A percentile compares a stretch with the other conserved stretches of the same genome.
Evolutionary conservation across 345 rosid species (phyloP).

Genomic region (Leavenworthia alabamica): DNA sequence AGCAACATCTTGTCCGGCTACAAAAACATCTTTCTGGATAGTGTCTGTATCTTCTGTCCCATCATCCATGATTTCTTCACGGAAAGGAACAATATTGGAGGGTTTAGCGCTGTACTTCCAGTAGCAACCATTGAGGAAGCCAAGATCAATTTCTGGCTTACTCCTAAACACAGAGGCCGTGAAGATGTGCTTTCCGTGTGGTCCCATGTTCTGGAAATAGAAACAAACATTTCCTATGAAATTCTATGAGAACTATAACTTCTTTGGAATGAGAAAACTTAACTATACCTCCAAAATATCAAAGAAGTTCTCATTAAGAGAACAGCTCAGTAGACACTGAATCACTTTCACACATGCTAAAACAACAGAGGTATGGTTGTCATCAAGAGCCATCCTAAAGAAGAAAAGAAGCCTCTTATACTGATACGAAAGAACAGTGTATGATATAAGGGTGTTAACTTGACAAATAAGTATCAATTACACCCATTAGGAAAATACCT

Average conservation of each 20-base stretch:
- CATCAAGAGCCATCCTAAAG: conserved; percentile 82
- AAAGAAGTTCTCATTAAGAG: conserved; percentile 53
- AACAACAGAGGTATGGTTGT: conserved; percentile 74
- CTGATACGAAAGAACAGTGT: neutral
- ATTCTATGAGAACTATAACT: neutral
- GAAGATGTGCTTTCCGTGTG: conserved; percentile 38
- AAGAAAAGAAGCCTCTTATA: conserved; percentile 2
- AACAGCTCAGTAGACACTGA: conserved; percentile 59
- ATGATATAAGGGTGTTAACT: conserved; percentile 9
- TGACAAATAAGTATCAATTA: conserved; percentile 3
- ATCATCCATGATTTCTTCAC: conserved; percentile 43
- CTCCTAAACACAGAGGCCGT: conserved; percentile 83
- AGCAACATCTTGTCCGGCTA: conserved; percentile 88
- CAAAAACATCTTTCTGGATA: conserved; percentile 72
- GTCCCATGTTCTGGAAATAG: conserved; percentile 49
- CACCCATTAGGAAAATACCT: conserved; percentile 42
- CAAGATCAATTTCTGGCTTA: conserved; percentile 64
- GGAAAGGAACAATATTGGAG: conserved; percentile 51
- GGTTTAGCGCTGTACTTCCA: conserved; percentile 96
- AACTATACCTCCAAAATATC: conserved; percentile 62
- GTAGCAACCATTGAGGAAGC: conserved; percentile 76
- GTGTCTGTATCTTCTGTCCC: conserved; percentile 57
- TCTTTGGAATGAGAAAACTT: neutral
- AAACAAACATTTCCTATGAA: neutral
- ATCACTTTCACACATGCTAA: conserved; percentile 66